These are phyloP conservation scores for Raddia distichophylla DNA, from an alignment of 176 grass and related monocot genomes.

Conservation along the genomic window DNA sequence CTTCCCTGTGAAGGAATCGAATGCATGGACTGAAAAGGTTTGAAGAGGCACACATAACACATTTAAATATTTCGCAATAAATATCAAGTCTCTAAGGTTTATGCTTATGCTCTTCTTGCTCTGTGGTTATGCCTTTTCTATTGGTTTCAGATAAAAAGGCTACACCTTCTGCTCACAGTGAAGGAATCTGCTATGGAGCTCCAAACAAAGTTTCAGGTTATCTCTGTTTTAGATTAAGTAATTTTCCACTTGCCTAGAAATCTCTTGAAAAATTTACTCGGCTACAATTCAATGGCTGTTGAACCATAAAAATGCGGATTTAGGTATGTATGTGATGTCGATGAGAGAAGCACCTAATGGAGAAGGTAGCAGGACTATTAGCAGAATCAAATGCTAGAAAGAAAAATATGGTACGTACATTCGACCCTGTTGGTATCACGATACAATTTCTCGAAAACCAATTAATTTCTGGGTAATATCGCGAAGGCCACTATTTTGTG, in stretches of 20 bases:
- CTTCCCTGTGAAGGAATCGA: slow-evolving; percentile 74
- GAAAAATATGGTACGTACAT: slow-evolving; percentile 67
- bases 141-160: slow-evolving; percentile 83
- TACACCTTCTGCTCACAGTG: slow-evolving; percentile 82
- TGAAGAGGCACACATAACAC: neutral
- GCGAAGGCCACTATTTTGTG: neutral
- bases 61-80: slow-evolving; percentile 4
- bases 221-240: slow-evolving; percentile 26
- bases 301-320: slow-evolving; percentile 17
- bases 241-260: neutral
- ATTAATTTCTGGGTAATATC: slow-evolving; percentile 4
- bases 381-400: slow-evolving; percentile 82
- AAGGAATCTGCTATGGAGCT: slow-evolving; percentile 96
- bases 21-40: slow-evolving; percentile 96
- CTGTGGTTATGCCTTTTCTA: slow-evolving; percentile 29
- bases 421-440: slow-evolving; percentile 3
- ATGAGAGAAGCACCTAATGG: slow-evolving; percentile 73
- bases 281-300: slow-evolving; percentile 15
- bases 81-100: neutral
- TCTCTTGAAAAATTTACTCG: neutral
- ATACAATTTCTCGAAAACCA: slow-evolving; percentile 1
- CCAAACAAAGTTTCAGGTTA: slow-evolving; percentile 78
- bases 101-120: slow-evolving; percentile 18
- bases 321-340: slow-evolving; percentile 63
- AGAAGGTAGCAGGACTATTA: slow-evolving; percentile 69